phyloP scores from a whole-genome alignment of 768 basidiomycete species.

The Suillus discolor region DNA sequence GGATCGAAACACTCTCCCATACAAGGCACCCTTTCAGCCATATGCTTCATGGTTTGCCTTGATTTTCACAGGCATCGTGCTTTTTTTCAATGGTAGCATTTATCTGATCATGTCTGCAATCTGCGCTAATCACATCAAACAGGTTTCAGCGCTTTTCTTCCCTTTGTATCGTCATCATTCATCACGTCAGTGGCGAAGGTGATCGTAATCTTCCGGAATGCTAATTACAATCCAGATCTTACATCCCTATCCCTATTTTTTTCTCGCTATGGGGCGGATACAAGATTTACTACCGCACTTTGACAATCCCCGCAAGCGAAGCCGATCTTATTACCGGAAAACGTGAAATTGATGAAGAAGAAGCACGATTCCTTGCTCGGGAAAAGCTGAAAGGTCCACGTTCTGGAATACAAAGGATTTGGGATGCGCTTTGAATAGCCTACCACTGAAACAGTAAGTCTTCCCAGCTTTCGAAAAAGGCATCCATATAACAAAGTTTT shows the following conservation, averaged over 20 bases:
- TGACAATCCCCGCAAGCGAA: constrained; percentile 39
- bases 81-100: constrained; percentile 53
- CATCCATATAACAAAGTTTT: background rate
- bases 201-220: constrained; percentile 12
- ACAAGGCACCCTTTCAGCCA: constrained; percentile 64
- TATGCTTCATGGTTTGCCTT: constrained; percentile 65
- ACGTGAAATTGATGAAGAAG: constrained; percentile 63
- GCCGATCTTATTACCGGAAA: constrained; percentile 65
- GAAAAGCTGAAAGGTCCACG: constrained; percentile 44
- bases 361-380: constrained; percentile 49
- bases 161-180: constrained; percentile 57
- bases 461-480: background rate
- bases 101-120: constrained; percentile 15
- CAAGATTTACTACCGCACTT: constrained; percentile 28
- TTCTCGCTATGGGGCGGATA: constrained; percentile 15
- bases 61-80: constrained; percentile 51
- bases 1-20: constrained; percentile 45
- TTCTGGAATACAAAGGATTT: constrained; percentile 15
- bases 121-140: constrained; percentile 14
- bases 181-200: constrained; percentile 49
- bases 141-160: constrained; percentile 23
- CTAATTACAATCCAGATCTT: constrained; percentile 13
- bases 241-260: constrained; percentile 22
- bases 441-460: background rate
- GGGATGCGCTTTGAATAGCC: constrained; percentile 10